These are phyloP conservation scores for Eustoma russellianum DNA, from an alignment of 257 asterid species.

Conservation along the genomic window DNA sequence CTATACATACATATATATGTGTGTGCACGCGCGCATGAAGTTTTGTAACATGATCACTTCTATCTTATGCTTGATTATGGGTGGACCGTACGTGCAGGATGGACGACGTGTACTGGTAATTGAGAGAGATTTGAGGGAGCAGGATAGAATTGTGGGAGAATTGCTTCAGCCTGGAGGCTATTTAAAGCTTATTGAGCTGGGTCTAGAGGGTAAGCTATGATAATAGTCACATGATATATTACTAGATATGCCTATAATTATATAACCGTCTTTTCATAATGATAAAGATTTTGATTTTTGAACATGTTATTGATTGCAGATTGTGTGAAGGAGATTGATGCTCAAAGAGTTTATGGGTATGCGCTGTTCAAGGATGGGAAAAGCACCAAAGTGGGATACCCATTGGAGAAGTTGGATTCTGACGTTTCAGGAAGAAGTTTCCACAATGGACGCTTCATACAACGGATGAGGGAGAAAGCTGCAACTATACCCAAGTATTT, in stretches of 20 bases:
- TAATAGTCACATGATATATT: not conserved
- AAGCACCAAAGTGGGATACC: constrained; percentile 13
- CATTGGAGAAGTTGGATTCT: constrained; percentile 14
- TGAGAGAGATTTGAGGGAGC: constrained; percentile 28
- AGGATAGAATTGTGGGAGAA: constrained; percentile 28
- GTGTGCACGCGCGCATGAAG: too few species aligned
- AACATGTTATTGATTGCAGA: constrained; percentile 5
- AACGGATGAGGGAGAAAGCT: constrained; percentile 21
- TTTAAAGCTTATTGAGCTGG: constrained; percentile 24
- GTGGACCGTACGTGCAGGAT: constrained; percentile 9
- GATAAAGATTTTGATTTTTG: not conserved
- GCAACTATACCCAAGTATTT: constrained; percentile 14
- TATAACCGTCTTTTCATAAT: too few species aligned
- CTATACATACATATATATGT: too few species aligned
- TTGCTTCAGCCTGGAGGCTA: constrained; percentile 32
- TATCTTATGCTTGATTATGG: too few species aligned
- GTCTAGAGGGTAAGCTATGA: constrained; percentile 20
- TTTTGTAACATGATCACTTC: too few species aligned
- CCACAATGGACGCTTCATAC: constrained; percentile 23
- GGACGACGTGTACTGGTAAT: constrained; percentile 19
- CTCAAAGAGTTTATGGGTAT: constrained; percentile 20
- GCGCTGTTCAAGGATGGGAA: constrained; percentile 21
- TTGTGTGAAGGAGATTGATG: constrained; percentile 20
- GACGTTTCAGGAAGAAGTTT: constrained; percentile 21
- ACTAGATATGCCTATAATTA: too few species aligned